Evolutionary conservation across 805 yeast genomes (phyloP).

Genomic region (Lipomyces oligophaga): DNA sequence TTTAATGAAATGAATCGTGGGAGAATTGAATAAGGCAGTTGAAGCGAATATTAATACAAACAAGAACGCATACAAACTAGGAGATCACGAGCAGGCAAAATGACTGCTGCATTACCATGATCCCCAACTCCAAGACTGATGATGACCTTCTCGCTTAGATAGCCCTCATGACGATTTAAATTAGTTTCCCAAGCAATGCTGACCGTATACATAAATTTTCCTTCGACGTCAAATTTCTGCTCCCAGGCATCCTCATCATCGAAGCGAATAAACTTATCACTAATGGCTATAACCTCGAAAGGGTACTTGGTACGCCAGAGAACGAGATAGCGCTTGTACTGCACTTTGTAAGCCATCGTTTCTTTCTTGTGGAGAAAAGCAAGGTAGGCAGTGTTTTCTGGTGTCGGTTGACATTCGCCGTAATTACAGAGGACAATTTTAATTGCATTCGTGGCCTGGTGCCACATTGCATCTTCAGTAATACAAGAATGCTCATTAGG

Average conservation of each 20-base stretch:
- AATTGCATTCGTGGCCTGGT: slow-evolving; percentile 28
- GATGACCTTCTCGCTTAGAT: slow-evolving; percentile 22
- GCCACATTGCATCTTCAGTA: slow-evolving; percentile 23
- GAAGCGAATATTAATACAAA: too few relatives aligned
- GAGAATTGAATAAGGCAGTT: too few relatives aligned
- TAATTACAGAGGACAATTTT: slow-evolving; percentile 24
- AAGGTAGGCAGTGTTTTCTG: slow-evolving; percentile 24
- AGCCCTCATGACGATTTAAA: slow-evolving; percentile 25
- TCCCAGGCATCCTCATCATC: slow-evolving; percentile 28
- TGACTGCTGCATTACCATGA: slow-evolving; percentile 25
- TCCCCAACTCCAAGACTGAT: slow-evolving; percentile 26
- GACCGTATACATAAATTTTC: slow-evolving; percentile 26
- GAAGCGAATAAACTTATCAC: slow-evolving; percentile 13
- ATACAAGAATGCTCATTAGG: slow-evolving; percentile 23
- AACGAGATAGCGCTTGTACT: slow-evolving; percentile 21
- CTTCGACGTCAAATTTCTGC: slow-evolving; percentile 23
- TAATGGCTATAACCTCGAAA: slow-evolving; percentile 20
- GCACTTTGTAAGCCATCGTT: slow-evolving; percentile 16
- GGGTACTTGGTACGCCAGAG: slow-evolving; percentile 23
- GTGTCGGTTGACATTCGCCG: slow-evolving; percentile 23
- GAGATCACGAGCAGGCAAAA: slow-evolving; percentile 24
- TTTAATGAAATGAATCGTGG: too few relatives aligned
- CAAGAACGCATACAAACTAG: slow-evolving; percentile 16
- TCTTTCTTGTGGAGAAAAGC: slow-evolving; percentile 22
- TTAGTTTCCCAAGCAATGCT: slow-evolving; percentile 25